Base-by-base conservation (phyloP, 768 basidiomycete genomes). In the Xerocomus brunneocitrinus region DNA sequence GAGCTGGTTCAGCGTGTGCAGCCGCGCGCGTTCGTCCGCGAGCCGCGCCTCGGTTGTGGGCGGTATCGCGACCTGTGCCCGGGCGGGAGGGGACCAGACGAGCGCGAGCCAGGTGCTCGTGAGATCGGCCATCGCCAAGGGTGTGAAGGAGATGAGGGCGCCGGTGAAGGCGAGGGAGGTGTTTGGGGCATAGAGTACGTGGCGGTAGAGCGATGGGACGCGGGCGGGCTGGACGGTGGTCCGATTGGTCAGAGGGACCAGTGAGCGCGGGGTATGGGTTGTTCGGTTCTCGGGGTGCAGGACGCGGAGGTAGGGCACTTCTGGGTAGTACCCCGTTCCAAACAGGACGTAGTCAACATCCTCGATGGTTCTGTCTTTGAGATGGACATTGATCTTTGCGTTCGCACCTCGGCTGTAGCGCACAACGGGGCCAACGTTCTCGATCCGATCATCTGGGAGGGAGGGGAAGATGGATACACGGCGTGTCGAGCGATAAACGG, bases 31-130 rank as follows among this genome's bases (percentile, higher is more conserved):
- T 58, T 80, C 78, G 38, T 72, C 77, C 5, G 19, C 62, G 8
- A 79, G 67, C 3, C 73, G 64, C 0, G 54, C 70, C 30, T 68
- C 66, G 2, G 59, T 8, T 1, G 73, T 71, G 22, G 60, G 47
- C 0, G 78, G 77, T 52, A 76, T 71, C 2, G 55, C 13, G 13
- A 73, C 58, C 28, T 61, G 53, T 3, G 27, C 27, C 2, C 66
- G 51, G 19, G 19, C 19, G 19, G 19, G 19, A 19, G 19, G 19
- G 19, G 19, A 19, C 76, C 77, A 80, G 2, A 72, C 71, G 22
- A 77, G 63, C 1, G 77, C 61, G 38, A 81, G 70, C 76, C 76
- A 80, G 3, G 75, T 77, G 62, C 75, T 77, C n/a, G 68, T 68
- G 43, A 81, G 65, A 53, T 81, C 79, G 1, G 75, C 74, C 55